These are phyloP conservation scores for Penicillium maclennaniae DNA, from an alignment of 495 filamentous ascomycete species.

Conservation along the genomic window DNA sequence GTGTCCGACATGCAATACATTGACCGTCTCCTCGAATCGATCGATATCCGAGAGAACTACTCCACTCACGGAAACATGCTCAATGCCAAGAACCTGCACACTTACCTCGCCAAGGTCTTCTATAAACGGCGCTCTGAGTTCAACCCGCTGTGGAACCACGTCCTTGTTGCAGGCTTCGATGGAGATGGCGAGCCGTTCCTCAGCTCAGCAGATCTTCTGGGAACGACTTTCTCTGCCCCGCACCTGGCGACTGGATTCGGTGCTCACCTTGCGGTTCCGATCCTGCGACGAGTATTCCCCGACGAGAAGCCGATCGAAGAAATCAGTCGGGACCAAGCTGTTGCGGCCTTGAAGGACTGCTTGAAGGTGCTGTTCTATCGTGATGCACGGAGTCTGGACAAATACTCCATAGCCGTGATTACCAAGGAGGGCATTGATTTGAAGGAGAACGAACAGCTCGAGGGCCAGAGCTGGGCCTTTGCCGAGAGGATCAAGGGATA, in stretches of 20 bases:
- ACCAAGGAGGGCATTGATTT: slow-evolving; percentile 78
- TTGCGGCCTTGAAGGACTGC: slow-evolving; percentile 77
- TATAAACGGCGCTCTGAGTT: slow-evolving; percentile 92
- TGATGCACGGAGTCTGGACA: slow-evolving; percentile 87
- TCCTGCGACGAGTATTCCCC: slow-evolving; percentile 75
- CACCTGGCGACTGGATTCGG: slow-evolving; percentile 92
- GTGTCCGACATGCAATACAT: slow-evolving; percentile 99
- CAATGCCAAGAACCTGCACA: slow-evolving; percentile 91
- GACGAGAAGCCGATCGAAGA: slow-evolving; percentile 71
- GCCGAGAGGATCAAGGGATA: slow-evolving; percentile 80
- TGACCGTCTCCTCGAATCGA: slow-evolving; percentile 78
- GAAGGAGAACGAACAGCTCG: slow-evolving; percentile 71
- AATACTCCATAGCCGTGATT: slow-evolving; percentile 86
- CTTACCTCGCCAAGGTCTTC: slow-evolving; percentile 88
- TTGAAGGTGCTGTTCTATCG: slow-evolving; percentile 99
- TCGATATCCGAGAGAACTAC: slow-evolving; percentile 89
- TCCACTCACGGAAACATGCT: slow-evolving; percentile 55
- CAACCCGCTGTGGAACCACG: slow-evolving; percentile 95
- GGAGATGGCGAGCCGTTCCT: slow-evolving; percentile 78
- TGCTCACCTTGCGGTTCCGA: slow-evolving; percentile 85
- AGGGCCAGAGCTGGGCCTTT: slow-evolving; percentile 95
- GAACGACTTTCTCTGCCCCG: slow-evolving; percentile 83
- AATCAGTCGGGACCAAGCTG: slow-evolving; percentile 73
- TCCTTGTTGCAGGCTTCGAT: slow-evolving; percentile 87
- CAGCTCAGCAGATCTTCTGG: slow-evolving; percentile 83